phyloP scores from a whole-genome alignment of 1,284 basidiomycete species.

The Cutaneotrichosporon spelunceum region DNA sequence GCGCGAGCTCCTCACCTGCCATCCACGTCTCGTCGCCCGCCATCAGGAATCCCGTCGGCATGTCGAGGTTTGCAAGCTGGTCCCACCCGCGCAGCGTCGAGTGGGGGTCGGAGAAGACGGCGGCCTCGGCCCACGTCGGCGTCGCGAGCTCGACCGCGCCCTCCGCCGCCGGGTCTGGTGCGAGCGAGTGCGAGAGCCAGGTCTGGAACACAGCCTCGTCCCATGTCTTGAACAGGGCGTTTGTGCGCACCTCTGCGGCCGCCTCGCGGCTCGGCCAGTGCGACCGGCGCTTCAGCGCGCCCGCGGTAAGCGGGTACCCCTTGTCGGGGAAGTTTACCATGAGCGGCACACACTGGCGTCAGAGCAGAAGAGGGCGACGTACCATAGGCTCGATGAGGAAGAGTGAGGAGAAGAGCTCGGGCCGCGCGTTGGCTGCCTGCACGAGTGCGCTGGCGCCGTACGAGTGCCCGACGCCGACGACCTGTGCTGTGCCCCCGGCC shows the following conservation, averaged over 20 bases:
- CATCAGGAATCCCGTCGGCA: constrained; percentile 42
- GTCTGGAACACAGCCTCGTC: constrained; percentile 63
- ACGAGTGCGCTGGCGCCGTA: constrained; percentile 67
- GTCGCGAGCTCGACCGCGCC: constrained; percentile 35
- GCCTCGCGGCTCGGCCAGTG: constrained; percentile 62
- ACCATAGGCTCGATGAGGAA: constrained; percentile 71
- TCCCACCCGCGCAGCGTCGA: constrained; percentile 40
- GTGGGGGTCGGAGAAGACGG: constrained; percentile 33
- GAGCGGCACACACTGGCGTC: constrained; percentile 27
- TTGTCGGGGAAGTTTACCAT: constrained; percentile 17
- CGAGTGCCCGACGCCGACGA: constrained; percentile 72
- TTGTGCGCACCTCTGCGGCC: constrained; percentile 59
- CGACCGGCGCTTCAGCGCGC: constrained; percentile 63
- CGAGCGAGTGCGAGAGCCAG: constrained; percentile 67
- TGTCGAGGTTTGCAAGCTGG: constrained; percentile 30
- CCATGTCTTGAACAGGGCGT: constrained; percentile 41
- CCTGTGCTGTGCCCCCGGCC: constrained; percentile 9
- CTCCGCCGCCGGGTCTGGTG: constrained; percentile 31
- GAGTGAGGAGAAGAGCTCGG: constrained; percentile 67
- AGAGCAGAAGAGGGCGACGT: neutral
- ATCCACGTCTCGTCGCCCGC: constrained; percentile 31
- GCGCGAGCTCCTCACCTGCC: constrained; percentile 21
- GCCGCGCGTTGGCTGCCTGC: constrained; percentile 62
- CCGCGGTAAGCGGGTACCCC: constrained; percentile 33
- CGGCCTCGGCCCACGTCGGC: constrained; percentile 38